Conservation (phyloP, 768 basidiomycete genomes). For the Suillus hirtellus region DNA sequence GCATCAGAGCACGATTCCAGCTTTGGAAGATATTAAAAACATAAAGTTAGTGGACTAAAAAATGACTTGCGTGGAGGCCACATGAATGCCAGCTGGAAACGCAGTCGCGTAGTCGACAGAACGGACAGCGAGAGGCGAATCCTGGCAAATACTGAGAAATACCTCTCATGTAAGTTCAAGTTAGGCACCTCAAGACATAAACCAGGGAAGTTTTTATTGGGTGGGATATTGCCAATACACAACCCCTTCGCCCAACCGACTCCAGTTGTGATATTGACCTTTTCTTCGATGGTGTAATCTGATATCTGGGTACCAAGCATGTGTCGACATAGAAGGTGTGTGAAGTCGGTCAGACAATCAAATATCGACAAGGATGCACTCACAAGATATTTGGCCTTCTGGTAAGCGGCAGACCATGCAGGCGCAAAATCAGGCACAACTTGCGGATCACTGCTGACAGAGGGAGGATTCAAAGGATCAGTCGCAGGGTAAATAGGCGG, state of each 20-base stretch:
- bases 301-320: constrained; percentile 33
- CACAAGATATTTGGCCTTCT: constrained; percentile 56
- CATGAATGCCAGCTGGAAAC: constrained; percentile 60
- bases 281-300: constrained; percentile 32
- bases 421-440: constrained; percentile 40
- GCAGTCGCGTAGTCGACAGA: constrained; percentile 41
- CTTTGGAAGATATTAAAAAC: constrained; percentile 29
- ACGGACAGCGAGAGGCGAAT: constrained; percentile 40
- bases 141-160: constrained; percentile 18
- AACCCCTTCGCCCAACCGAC: constrained; percentile 40
- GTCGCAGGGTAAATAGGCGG: constrained; percentile 50
- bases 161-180: neutral
- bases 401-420: constrained; percentile 54
- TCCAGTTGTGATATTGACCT: constrained; percentile 28
- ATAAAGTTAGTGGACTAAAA: constrained; percentile 29
- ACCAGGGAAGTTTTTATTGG: constrained; percentile 49
- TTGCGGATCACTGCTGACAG: constrained; percentile 38
- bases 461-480: constrained; percentile 53
- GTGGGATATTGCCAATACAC: constrained; percentile 66
- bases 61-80: constrained; percentile 46
- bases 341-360: neutral
- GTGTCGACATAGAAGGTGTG: neutral
- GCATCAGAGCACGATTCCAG: constrained; percentile 63
- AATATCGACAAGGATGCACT: constrained; percentile 12
- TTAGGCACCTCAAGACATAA: constrained; percentile 57